A percentile compares a stretch with the other conserved stretches of the same genome.
phyloP scores from a whole-genome alignment of 352 stramenopile species.

The Pythium graminicola region DNA sequence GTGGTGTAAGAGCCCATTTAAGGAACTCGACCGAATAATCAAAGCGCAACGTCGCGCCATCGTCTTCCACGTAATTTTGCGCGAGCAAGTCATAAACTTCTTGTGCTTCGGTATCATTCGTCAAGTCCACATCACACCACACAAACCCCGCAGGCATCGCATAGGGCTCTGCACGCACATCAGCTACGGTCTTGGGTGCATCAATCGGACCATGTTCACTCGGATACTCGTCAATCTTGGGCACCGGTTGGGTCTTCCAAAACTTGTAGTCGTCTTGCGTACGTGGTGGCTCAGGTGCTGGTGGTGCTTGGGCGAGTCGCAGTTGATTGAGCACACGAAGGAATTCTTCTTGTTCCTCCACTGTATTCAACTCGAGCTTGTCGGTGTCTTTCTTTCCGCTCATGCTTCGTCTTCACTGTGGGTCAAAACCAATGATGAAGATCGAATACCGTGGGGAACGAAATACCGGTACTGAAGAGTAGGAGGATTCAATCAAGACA shows the following conservation, averaged over 20 bases:
- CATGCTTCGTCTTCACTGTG: not conserved
- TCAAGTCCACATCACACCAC: conserved; percentile 91
- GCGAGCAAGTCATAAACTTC: conserved; percentile 97
- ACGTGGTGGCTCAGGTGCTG: conserved; percentile 13
- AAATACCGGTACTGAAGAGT: too few species aligned
- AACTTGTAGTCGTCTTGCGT: conserved; percentile 73
- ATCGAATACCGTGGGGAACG: too few species aligned
- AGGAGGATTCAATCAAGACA: too few species aligned
- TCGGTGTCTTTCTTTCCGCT: conserved; percentile 8
- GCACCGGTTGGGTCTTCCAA: conserved; percentile 89
- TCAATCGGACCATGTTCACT: conserved; percentile 91
- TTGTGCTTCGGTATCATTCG: conserved; percentile 50
- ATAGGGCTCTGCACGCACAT: conserved; percentile 92
- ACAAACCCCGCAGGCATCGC: conserved; percentile 94
- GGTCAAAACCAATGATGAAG: too few species aligned
- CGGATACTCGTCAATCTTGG: conserved; percentile 54
- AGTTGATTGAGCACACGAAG: conserved; percentile 58
- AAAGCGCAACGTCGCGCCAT: conserved; percentile 96
- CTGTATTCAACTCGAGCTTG: conserved; percentile 33
- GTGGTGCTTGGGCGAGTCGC: conserved; percentile 32
- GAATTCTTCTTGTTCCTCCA: conserved; percentile 70
- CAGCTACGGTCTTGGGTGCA: conserved; percentile 75
- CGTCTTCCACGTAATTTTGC: conserved; percentile 99
- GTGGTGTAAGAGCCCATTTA: conserved; percentile 90
- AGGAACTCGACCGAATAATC: conserved; percentile 85